Conservation (phyloP, 768 basidiomycete species). For the Omphalotus guepiniiformis region DNA sequence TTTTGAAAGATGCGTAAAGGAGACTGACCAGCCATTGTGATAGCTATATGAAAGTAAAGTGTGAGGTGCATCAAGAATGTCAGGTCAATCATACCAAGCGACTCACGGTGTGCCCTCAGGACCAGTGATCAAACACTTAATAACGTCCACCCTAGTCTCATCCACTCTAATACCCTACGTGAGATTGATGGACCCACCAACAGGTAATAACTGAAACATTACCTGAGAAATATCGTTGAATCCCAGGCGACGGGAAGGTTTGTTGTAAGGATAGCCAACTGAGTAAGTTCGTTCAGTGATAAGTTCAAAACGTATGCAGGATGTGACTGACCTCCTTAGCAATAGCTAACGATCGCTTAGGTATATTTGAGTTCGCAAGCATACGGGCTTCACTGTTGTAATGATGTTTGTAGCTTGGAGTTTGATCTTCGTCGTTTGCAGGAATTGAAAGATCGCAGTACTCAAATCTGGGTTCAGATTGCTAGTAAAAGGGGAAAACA, state of each 20-base stretch:
- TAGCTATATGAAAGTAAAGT: slow-evolving; percentile 46
- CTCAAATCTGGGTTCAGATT: slow-evolving; percentile 85
- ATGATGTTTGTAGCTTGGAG: slow-evolving; percentile 77
- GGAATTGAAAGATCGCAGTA: slow-evolving; percentile 81
- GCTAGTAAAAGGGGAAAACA: background rate
- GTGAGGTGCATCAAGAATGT: slow-evolving; percentile 9
- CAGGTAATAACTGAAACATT: background rate
- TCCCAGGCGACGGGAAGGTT: slow-evolving; percentile 95
- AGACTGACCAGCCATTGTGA: slow-evolving; percentile 81
- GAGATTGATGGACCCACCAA: background rate
- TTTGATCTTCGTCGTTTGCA: slow-evolving; percentile 36
- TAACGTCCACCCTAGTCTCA: slow-evolving; percentile 86
- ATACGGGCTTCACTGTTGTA: slow-evolving; percentile 82
- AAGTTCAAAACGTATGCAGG: background rate
- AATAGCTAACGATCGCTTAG: slow-evolving; percentile 89
- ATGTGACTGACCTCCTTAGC: slow-evolving; percentile 73
- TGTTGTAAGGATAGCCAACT: slow-evolving; percentile 92
- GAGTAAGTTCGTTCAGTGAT: slow-evolving; percentile 9
- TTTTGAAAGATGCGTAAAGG: background rate
- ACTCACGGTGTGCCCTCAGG: slow-evolving; percentile 92
- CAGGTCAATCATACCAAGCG: background rate
- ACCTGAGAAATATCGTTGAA: slow-evolving; percentile 81
- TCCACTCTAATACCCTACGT: slow-evolving; percentile 51
- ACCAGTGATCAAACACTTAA: slow-evolving; percentile 89
- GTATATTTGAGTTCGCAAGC: slow-evolving; percentile 80